A percentile compares a stretch with the other conserved stretches of the same genome.
These are phyloP conservation scores for Colletotrichum incanum DNA, from an alignment of 2,329 filamentous ascomycete species.

Conservation along the genomic window DNA sequence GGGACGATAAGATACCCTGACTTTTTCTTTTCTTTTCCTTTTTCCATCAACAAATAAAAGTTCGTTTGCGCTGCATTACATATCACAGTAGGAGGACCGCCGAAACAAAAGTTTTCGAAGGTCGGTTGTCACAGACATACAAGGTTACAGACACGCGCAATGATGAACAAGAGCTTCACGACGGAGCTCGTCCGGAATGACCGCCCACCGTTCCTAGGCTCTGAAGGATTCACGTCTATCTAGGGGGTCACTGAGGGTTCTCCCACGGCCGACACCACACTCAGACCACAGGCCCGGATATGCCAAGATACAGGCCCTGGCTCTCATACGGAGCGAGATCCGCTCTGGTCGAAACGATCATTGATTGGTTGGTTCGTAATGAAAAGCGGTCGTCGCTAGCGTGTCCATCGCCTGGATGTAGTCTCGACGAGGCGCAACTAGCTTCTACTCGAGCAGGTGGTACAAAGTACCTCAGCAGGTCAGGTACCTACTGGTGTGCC, in stretches of 20 bases:
- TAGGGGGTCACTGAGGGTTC: slow-evolving; percentile 13
- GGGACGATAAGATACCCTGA: slow-evolving; percentile 33
- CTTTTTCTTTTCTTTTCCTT: slow-evolving; percentile 2
- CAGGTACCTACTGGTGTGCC: slow-evolving; percentile 1
- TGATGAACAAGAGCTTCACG: not conserved
- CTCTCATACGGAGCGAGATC: slow-evolving; percentile 19
- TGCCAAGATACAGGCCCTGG: slow-evolving; percentile 26
- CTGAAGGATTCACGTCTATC: slow-evolving; percentile 20
- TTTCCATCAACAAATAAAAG: not conserved
- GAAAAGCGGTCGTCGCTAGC: slow-evolving; percentile 23
- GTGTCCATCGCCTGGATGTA: not conserved
- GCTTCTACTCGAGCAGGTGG: not conserved
- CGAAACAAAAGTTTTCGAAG: not conserved
- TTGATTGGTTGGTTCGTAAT: slow-evolving; percentile 9
- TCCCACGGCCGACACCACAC: slow-evolving; percentile 23
- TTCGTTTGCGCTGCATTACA: not conserved
- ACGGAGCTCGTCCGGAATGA: slow-evolving; percentile 7
- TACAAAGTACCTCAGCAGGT: slow-evolving; percentile 8
- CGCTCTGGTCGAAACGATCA: slow-evolving; percentile 5
- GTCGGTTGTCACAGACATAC: not conserved
- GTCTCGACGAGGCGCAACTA: not conserved
- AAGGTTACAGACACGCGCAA: not conserved
- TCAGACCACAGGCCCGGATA: slow-evolving; percentile 34
- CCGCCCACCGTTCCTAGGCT: slow-evolving; percentile 10
- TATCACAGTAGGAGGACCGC: not conserved